Evolutionary conservation across 768 basidiomycete species (phyloP), one percentile per base, ranked within the genome.

Genomic region (Trametes cingulata): DNA sequence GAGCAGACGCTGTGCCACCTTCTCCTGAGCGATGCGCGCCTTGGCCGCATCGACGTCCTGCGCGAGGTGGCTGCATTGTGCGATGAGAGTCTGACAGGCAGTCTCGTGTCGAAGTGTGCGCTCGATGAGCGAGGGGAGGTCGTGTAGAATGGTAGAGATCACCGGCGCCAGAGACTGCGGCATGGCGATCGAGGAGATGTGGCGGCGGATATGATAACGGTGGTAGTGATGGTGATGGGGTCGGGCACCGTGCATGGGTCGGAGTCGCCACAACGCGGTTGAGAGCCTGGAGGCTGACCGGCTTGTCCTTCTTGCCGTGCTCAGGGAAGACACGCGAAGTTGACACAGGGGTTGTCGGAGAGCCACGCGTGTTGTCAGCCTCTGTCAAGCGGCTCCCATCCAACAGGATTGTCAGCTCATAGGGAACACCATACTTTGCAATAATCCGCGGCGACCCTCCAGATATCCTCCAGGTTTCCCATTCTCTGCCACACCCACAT

Each of bases 1-100:
- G 29, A 55, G 35, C 6, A 49, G 29, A 14, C 53, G 19, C 52
- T 65, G 65, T 56, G 61, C 65, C 58, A 59, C 60, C 42, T 56
- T 47, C 58, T 66, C 62, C 24, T 62, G 22, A 13, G 48, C 50
- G 47, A 65, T 58, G 56, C 52, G 60, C 24, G 39, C 55, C 40
- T 61, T 62, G 9, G 51, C 36, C 27, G 41, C 39, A 22, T 58
- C 60, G n/a, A 66, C 43, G 15, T 58, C 57, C 13, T 15, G 33
- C 43, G 45, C 36, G 17, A 65, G 58, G 35, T 37, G 43, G 22
- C 42, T 39, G 43, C 65, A 67, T 37, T 64, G 63, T 24, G 54
- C 53, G 19, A 48, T 42, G n/a, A 63, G 58, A 10, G 58, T 24
- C 41, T 59, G 58, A 51, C 52, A 62, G 24, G 56, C 58, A 19